Base-by-base conservation (phyloP, 371 early-diverging fungal species). In the Fennellomyces sp. region DNA sequence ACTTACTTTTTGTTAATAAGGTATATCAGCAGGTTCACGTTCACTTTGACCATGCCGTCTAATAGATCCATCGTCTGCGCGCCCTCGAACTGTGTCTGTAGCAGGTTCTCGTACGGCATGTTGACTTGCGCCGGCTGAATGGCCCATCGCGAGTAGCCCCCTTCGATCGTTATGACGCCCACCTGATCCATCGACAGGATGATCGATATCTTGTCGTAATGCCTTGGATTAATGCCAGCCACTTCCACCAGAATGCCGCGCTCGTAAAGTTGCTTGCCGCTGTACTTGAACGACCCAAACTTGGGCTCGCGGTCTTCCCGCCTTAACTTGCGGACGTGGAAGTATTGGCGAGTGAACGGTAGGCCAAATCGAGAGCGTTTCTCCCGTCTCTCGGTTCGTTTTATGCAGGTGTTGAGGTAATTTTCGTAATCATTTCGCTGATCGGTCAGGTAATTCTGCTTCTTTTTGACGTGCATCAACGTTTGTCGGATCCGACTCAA, bases 231-330 rank as follows among this genome's bases (percentile, higher is more conserved):
- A 48, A 91, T 84, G 31, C 88, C 92, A 45, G 89, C 90, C 30
- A 98, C 74, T 21, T 91, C 88, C 17, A 97, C 68, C 29, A 99
- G 68, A 5, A 99, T 94, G 48, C 99, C 97, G 68, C 95, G 93
- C 60, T 94, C 89, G 63, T 91, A 83, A 51, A 99, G 78, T 58
- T 91, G 89, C 59, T 92, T 92, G 11, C 98, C 98, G 15, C 93
- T 90, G 79, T 96, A 98, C 82, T 97, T 97, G 88, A 88, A 98
- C 33, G 96, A 95, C 3, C 99, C 99, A 73, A 96, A 99, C 66
- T 91, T 88, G 3, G 99, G 98, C 47, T 96, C 91, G 25, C 83
- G 84, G 10, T 97, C 97, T 19, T 86, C 63, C 51, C 91, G 89
- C 68, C 94, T 83, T 49, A 97, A 84, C 30, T 90, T 90, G 27